These are phyloP conservation scores for Eragrostis curvula DNA, from an alignment of 176 grass and related monocot genomes.

Conservation along the genomic window DNA sequence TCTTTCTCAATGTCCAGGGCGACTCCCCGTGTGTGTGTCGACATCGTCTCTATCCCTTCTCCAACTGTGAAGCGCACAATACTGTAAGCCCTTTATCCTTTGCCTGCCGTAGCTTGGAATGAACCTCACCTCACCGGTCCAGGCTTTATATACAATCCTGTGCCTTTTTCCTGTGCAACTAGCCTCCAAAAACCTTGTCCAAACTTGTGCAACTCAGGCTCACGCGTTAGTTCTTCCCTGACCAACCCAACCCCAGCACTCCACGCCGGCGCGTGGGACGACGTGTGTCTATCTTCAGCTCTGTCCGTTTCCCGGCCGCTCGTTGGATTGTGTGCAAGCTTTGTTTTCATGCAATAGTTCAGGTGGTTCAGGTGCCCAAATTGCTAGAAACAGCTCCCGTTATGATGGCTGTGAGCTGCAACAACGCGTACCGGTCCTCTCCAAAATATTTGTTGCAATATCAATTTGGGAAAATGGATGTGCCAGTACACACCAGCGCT, in stretches of 20 bases:
- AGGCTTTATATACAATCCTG: slow-evolving; percentile 27
- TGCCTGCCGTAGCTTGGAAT: slow-evolving; percentile 41
- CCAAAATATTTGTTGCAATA: not conserved
- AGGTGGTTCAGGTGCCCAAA: slow-evolving; percentile 5
- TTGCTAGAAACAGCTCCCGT: slow-evolving; percentile 28
- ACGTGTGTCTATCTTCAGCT: slow-evolving; percentile 2
- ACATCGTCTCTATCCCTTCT: slow-evolving; percentile 27
- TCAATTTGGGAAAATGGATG: too few relatives aligned
- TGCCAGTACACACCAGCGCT: not conserved
- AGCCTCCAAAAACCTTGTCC: not conserved
- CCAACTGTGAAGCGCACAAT: not conserved
- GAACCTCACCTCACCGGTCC: not conserved
- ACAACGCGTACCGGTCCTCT: not conserved
- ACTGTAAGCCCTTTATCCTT: slow-evolving; percentile 11
- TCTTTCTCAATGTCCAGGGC: slow-evolving; percentile 41
- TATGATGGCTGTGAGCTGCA: not conserved
- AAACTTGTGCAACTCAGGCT: slow-evolving; percentile 6
- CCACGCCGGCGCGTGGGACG: slow-evolving; percentile 18
- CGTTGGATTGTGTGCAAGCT: slow-evolving; percentile 47
- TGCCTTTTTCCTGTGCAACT: slow-evolving; percentile 3
- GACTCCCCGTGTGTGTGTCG: not conserved
- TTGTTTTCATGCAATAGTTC: not conserved
- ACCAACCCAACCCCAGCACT: slow-evolving; percentile 37
- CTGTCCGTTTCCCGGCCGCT: slow-evolving; percentile 13
- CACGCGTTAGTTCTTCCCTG: not conserved